Evolutionary conservation across 768 basidiomycete species (phyloP).

Genomic region (Asterophora lycoperdoides): DNA sequence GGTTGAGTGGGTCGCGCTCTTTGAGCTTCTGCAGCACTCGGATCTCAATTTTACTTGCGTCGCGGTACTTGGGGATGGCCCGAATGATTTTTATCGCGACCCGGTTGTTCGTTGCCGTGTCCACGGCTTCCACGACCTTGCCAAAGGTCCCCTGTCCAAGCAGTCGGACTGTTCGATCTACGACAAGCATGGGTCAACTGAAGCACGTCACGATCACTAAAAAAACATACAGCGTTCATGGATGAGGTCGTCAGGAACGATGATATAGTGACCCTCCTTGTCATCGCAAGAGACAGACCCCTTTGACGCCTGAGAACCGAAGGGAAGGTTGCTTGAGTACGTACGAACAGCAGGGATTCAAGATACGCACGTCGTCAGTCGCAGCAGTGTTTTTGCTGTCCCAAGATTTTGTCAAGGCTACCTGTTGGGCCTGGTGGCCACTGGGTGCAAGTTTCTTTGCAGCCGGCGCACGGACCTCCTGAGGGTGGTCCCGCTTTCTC

Average conservation of each 20-base stretch:
- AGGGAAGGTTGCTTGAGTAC: conserved; percentile 22
- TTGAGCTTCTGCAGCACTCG: conserved; percentile 90
- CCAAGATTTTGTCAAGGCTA: conserved; percentile 59
- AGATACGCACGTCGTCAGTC: conserved; percentile 60
- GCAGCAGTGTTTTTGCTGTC: conserved; percentile 60
- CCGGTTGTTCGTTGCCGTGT: conserved; percentile 65
- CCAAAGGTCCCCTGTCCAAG: conserved; percentile 98
- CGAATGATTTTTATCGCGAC: conserved; percentile 99
- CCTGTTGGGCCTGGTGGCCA: conserved; percentile 46
- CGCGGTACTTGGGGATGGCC: conserved; percentile 97
- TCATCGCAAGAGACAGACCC: conserved; percentile 81
- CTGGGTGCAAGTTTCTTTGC: conserved; percentile 57
- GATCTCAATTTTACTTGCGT: conserved; percentile 97
- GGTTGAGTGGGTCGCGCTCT: conserved; percentile 81
- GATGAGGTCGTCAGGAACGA: conserved; percentile 87
- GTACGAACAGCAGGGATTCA: conserved; percentile 18
- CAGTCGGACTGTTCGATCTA: conserved; percentile 88
- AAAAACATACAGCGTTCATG: conserved; percentile 68
- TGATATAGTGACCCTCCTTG: conserved; percentile 98
- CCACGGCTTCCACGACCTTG: conserved; percentile 93
- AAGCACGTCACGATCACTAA: neutral
- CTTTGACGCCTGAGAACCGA: conserved; percentile 53
- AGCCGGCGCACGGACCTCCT: conserved; percentile 65
- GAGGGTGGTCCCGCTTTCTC: conserved; percentile 73
- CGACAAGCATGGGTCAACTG: conserved; percentile 14